These are phyloP conservation scores for Arachis hypogaea DNA, from an alignment of 306 rosid genomes.

Conservation along the genomic window DNA sequence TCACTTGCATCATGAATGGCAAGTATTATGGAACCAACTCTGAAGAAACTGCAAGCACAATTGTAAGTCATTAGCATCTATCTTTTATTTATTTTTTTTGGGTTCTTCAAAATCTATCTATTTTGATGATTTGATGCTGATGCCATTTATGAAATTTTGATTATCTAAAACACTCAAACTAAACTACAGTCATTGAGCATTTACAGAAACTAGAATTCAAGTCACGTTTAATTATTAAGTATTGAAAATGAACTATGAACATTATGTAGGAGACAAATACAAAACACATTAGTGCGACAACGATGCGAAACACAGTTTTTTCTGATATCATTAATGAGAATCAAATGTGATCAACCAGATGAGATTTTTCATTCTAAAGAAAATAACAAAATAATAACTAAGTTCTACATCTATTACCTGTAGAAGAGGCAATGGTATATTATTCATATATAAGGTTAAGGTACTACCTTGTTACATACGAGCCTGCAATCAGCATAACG, in stretches of 20 bases:
- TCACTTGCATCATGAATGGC: slow-evolving; percentile 97
- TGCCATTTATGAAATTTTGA: slow-evolving; percentile 22
- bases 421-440: slow-evolving; percentile 6
- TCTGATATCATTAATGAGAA: slow-evolving; percentile 8
- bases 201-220: slow-evolving; percentile 17
- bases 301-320: too few species aligned
- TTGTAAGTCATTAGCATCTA: neutral
- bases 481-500: slow-evolving; percentile 70
- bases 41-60: slow-evolving; percentile 74
- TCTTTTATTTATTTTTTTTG: too few species aligned
- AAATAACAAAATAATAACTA: slow-evolving; percentile 20
- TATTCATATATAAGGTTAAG: slow-evolving; percentile 1
- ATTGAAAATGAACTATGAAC: slow-evolving; percentile 15
- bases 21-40: slow-evolving; percentile 79
- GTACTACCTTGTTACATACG: slow-evolving; percentile 79
- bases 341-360: slow-evolving; percentile 13
- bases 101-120: neutral
- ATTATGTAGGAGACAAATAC: slow-evolving; percentile 26
- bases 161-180: slow-evolving; percentile 30
- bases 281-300: neutral
- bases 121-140: slow-evolving; percentile 4
- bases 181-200: slow-evolving; percentile 21
- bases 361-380: slow-evolving; percentile 30
- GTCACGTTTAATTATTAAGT: neutral
- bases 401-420: slow-evolving; percentile 25